These are phyloP conservation scores for Dictyostelium citrinum DNA, from an alignment of 78 protist species.

Conservation along the genomic window DNA sequence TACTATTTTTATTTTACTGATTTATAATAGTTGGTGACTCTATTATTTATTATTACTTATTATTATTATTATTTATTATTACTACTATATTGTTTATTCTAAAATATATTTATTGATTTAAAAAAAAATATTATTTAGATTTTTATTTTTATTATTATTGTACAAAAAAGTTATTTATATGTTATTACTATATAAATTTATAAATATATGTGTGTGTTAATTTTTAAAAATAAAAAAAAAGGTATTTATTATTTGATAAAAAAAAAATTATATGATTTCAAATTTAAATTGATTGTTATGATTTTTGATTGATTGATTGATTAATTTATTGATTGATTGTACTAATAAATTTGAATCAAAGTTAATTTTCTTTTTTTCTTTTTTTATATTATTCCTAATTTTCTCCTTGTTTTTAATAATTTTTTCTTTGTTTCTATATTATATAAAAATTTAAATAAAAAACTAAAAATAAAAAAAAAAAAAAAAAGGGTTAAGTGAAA, in stretches of 20 bases:
- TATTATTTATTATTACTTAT: neutral
- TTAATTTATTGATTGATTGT: neutral
- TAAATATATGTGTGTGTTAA: neutral
- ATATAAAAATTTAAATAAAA: neutral
- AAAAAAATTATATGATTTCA: neutral
- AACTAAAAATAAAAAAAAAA: constrained; percentile 4
- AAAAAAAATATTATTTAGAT: neutral
- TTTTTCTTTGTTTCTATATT: neutral
- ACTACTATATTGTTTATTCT: neutral
- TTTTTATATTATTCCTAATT: neutral
- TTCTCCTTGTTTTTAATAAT: neutral
- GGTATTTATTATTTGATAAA: neutral
- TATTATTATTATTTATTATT: neutral
- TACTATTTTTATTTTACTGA: neutral
- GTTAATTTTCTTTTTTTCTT: neutral
- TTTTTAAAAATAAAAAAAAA: neutral
- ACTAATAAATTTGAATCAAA: neutral
- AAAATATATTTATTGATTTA: neutral
- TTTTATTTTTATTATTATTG: neutral
- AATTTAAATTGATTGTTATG: neutral
- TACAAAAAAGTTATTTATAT: neutral
- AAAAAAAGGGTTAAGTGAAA: neutral
- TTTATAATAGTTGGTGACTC: neutral
- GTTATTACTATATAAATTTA: neutral
- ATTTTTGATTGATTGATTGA: constrained; percentile 4